phyloP scores from a whole-genome alignment of 805 yeast species.

The Kluyveromyces aestuarii region DNA sequence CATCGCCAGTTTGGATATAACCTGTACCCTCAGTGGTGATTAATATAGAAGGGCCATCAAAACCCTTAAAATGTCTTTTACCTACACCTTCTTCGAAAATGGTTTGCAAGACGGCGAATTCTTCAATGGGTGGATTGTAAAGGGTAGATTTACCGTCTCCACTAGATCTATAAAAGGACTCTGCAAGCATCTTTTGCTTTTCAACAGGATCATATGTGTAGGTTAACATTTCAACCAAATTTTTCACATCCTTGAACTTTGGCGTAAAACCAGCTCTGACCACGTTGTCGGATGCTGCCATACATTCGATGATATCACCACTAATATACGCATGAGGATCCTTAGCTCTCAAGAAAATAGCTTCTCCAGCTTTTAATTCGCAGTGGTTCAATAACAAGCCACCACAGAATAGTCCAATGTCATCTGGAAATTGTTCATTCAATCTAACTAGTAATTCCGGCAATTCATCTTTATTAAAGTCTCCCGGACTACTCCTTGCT shows the following conservation, averaged over 20 bases:
- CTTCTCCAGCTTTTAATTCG: constrained; percentile 76
- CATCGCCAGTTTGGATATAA: constrained; percentile 34
- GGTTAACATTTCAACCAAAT: constrained; percentile 83
- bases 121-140: constrained; percentile 95
- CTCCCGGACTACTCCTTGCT: constrained; percentile 48
- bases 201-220: constrained; percentile 83
- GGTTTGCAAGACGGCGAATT: constrained; percentile 87
- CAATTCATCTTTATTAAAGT: constrained; percentile 44
- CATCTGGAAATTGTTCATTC: constrained; percentile 84
- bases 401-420: constrained; percentile 94
- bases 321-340: constrained; percentile 97
- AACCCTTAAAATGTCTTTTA: constrained; percentile 45
- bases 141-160: constrained; percentile 62
- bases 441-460: constrained; percentile 70
- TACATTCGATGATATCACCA: constrained; percentile 97
- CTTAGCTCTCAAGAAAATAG: constrained; percentile 91
- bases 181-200: constrained; percentile 82
- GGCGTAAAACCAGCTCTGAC: constrained; percentile 99
- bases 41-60: constrained; percentile 82
- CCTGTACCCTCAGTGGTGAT: constrained; percentile 82
- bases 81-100: constrained; percentile 41
- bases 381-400: constrained; percentile 88
- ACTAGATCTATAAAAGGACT: constrained; percentile 37
- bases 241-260: constrained; percentile 90
- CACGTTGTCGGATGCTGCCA: constrained; percentile 98